Conservation (phyloP, 352 stramenopile genomes). For the Phytophthora macrochlamydospora region DNA sequence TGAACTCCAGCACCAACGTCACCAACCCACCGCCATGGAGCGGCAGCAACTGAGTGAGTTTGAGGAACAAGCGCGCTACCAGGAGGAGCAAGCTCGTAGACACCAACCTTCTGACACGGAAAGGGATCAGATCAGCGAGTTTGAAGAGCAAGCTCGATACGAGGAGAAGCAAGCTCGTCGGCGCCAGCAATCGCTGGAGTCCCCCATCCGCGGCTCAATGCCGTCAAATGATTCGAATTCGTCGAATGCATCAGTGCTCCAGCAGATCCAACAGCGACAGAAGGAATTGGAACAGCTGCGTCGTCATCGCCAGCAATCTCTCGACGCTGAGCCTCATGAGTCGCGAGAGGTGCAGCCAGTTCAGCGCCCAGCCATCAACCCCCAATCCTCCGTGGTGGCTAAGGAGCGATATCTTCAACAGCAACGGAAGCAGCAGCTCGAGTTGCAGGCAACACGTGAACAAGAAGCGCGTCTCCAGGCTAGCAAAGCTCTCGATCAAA, state of each 20-base stretch:
- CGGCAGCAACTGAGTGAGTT: constrained; percentile 32
- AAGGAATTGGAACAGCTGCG: constrained; percentile 30
- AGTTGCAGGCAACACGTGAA: constrained; percentile 22
- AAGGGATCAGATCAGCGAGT: constrained; percentile 29
- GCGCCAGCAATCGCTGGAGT: constrained; percentile 24
- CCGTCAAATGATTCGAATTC: constrained; percentile 8
- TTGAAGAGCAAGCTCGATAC: constrained; percentile 34
- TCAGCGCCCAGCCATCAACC: constrained; percentile 16
- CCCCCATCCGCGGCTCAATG: constrained; percentile 13
- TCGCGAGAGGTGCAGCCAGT: constrained; percentile 13
- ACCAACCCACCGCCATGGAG: constrained; percentile 15
- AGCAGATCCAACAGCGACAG: constrained; percentile 41
- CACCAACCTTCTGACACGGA: constrained; percentile 17
- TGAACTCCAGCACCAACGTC: constrained; percentile 25
- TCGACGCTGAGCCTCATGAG: constrained; percentile 30
- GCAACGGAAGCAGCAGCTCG: constrained; percentile 42
- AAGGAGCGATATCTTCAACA: constrained; percentile 45
- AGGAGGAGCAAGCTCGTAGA: constrained; percentile 25
- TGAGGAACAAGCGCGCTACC: constrained; percentile 33
- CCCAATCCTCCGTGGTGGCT: constrained; percentile 27
- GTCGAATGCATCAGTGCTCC: constrained; percentile 19
- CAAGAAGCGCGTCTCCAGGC: constrained; percentile 12
- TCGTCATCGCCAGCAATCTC: constrained; percentile 27
- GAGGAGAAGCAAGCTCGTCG: constrained; percentile 35
- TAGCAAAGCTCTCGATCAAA: constrained; percentile 41